These are phyloP conservation scores for Russula compacta DNA, from an alignment of 768 basidiomycete genomes.

Conservation along the genomic window DNA sequence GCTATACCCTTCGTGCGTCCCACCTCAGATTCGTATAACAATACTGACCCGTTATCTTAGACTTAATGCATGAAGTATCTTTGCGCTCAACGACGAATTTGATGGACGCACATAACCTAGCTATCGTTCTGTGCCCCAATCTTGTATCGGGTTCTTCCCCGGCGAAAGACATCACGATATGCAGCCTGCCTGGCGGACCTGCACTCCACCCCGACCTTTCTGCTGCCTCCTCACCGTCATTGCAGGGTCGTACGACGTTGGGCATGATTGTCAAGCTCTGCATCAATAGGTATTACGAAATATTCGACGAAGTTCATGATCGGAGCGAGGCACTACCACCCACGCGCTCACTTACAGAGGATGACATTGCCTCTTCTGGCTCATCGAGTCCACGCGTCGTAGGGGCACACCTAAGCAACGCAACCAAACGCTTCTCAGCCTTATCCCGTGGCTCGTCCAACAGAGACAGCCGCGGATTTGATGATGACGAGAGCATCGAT, in stretches of 20 bases:
- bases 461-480: constrained; percentile 28
- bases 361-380: constrained; percentile 1
- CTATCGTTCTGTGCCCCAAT: constrained; percentile 73
- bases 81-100: constrained; percentile 54
- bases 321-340: constrained; percentile 48
- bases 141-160: constrained; percentile 64
- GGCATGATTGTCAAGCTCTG: constrained; percentile 67
- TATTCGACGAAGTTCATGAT: constrained; percentile 77
- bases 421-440: constrained; percentile 14
- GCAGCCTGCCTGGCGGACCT: constrained; percentile 46
- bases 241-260: constrained; percentile 51
- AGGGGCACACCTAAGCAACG: constrained; percentile 2
- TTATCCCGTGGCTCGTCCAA: constrained; percentile 18
- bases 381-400: constrained; percentile 13
- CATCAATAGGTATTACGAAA: constrained; percentile 75
- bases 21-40: not conserved
- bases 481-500: constrained; percentile 67
- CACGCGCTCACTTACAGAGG: constrained; percentile 12
- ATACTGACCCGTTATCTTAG: constrained; percentile 30
- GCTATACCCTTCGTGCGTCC: constrained; percentile 35
- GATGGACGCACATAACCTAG: constrained; percentile 80
- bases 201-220: constrained; percentile 28
- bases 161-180: constrained; percentile 66
- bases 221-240: constrained; percentile 21
- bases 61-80: constrained; percentile 73